Percentiles rank a stretch among this genome's conserved stretches.
phyloP scores from a whole-genome alignment of 2,329 filamentous ascomycete genomes.

The Scedosporium apiospermum region DNA sequence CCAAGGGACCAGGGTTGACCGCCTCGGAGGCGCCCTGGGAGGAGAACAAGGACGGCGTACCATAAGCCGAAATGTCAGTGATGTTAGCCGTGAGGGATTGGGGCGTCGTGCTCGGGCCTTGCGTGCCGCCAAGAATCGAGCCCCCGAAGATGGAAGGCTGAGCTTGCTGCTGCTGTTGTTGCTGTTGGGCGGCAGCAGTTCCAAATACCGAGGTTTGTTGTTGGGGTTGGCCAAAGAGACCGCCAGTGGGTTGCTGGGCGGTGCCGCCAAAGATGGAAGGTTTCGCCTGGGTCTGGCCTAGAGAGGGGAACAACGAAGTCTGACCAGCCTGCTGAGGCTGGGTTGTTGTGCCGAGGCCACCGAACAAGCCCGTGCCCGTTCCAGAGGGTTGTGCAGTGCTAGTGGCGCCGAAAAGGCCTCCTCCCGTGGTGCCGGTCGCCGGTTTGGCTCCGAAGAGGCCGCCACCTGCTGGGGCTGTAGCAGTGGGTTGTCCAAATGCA shows the following conservation, averaged over 20 bases:
- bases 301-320: conserved; percentile 33
- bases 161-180: conserved; percentile 31
- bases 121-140: conserved; percentile 51
- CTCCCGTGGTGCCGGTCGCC: conserved; percentile 17
- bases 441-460: conserved; percentile 32
- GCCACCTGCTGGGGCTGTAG: conserved; percentile 16
- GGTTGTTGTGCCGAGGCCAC: conserved; percentile 21
- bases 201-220: conserved; percentile 38
- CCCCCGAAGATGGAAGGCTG: conserved; percentile 28
- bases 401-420: conserved; percentile 28
- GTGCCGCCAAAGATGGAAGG: conserved; percentile 41
- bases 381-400: conserved; percentile 24
- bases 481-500: conserved; percentile 27
- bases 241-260: conserved; percentile 29
- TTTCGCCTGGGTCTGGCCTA: conserved; percentile 44
- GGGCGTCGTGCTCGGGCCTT: conserved; percentile 33
- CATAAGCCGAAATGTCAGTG: conserved; percentile 79
- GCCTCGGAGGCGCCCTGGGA: conserved; percentile 54
- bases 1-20: conserved; percentile 76
- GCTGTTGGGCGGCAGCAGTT: conserved; percentile 35
- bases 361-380: conserved; percentile 34
- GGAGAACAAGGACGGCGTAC: conserved; percentile 76
- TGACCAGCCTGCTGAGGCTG: conserved; percentile 28
- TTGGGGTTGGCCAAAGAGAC: conserved; percentile 44
- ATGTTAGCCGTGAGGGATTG: conserved; percentile 69